Base-by-base conservation (phyloP, 208 protist genomes). In the Acanthamoeba polyphaga region DNA sequence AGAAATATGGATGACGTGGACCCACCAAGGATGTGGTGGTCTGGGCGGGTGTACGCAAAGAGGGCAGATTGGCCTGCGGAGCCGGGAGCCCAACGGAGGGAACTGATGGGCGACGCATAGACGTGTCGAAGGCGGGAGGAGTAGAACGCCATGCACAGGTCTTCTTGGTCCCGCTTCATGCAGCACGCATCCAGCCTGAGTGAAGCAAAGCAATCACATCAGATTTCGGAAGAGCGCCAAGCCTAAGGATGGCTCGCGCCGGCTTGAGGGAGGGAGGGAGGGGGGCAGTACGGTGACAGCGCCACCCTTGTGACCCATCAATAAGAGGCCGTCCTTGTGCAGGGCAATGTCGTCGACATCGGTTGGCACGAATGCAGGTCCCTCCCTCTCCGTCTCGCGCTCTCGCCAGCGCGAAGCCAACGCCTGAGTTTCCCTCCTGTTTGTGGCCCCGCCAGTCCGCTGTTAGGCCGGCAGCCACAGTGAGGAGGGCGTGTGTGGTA, bases 171-270 rank as follows among this genome's bases (percentile, higher is more conserved):
- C 10, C 74, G 74, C 24, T 84, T 84, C 22, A 84, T 46, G 46
- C 74, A 84, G 17, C 74, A 84, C 43, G 74, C 74, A 84, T 84
- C 74, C 10, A 84, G 74, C 74, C 74, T 84, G 15, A 38, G 27
- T 8, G 27, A 29, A 32, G 3, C 68, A 74, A 74, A 24, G 27
- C 17, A 60, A 13, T 17, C 58, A 32, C 64, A 29, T 32, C 64
- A 70, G 24, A 43, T 43, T 43, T 43, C 24, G n/a, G 64, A 27
- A 70, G 19, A 70, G 64, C 17, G 64, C 19, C 27, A 6, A 13
- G 27, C 64, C n/a, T n/a, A 70, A 32, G 64, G 17, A 29, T 17
- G 19, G 55, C 15, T 27, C 7, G 13, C 17, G 17, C 53, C 53
- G 19, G 12, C 55, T 22, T 22, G 3, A 3, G 22, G 55, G 2